A percentile compares a stretch with the other conserved stretches of the same genome.
These are phyloP conservation scores for Russula emetica DNA, from an alignment of 768 basidiomycete species.

Conservation along the genomic window DNA sequence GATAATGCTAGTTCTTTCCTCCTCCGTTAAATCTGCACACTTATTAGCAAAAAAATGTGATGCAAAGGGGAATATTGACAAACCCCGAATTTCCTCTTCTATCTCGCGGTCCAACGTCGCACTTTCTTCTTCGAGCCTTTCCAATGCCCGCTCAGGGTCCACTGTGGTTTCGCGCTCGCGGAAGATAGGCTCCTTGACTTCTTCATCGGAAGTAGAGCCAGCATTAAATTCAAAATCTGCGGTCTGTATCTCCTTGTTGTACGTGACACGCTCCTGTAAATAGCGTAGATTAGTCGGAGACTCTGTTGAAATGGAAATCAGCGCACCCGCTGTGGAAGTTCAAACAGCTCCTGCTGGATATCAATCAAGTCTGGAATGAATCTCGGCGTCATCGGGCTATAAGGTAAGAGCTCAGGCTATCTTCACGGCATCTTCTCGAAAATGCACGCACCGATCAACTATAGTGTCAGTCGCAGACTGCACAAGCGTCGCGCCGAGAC, in stretches of 20 bases:
- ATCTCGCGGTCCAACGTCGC: conserved; percentile 81
- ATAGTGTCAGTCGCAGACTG: conserved; percentile 58
- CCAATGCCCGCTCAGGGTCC: conserved; percentile 60
- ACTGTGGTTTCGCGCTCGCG: conserved; percentile 63
- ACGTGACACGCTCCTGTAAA: conserved; percentile 67
- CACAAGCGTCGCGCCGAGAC: conserved; percentile 44
- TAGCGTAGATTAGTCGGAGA: background rate
- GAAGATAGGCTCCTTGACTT: conserved; percentile 65
- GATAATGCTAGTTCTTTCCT: conserved; percentile 77
- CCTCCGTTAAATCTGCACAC: conserved; percentile 71
- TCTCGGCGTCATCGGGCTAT: conserved; percentile 59
- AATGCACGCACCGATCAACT: conserved; percentile 54
- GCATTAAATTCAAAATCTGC: conserved; percentile 56
- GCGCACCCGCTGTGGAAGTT: conserved; percentile 79
- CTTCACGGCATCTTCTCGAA: background rate
- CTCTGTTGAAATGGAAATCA: background rate
- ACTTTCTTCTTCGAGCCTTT: conserved; percentile 78
- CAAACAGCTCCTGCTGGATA: conserved; percentile 85
- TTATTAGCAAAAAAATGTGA: background rate
- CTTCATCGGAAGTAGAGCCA: conserved; percentile 56
- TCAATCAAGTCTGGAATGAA: conserved; percentile 79
- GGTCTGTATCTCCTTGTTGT: conserved; percentile 85
- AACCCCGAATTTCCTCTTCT: conserved; percentile 81
- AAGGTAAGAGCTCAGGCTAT: conserved; percentile 10
- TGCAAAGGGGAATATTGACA: background rate